Evolutionary conservation across 2,329 filamentous ascomycete genomes (phyloP).

Genomic region (Pyrenochaeta sp.): DNA sequence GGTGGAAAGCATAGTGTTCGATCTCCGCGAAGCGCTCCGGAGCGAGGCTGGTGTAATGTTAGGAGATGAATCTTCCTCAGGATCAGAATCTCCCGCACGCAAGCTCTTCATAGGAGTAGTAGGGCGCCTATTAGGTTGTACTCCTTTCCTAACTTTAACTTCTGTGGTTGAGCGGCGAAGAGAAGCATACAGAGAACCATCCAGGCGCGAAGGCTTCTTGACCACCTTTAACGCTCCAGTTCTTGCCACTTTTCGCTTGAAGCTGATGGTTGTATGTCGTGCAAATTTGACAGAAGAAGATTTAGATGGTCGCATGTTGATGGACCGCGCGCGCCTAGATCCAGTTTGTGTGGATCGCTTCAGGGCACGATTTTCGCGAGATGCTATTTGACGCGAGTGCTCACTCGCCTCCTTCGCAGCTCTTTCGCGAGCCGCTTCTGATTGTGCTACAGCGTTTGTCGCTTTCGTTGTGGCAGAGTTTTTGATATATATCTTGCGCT

Average conservation of each 20-base stretch:
- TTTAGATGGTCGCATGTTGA: slow-evolving; percentile 13
- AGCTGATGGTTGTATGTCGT: slow-evolving; percentile 33
- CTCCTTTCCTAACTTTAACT: slow-evolving; percentile 18
- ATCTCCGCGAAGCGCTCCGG: slow-evolving; percentile 42
- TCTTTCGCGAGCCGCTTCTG: slow-evolving; percentile 30
- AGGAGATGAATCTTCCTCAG: slow-evolving; percentile 34
- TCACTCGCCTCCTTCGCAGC: slow-evolving; percentile 38
- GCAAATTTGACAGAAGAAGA: slow-evolving; percentile 24
- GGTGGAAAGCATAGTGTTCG: too few relatives aligned
- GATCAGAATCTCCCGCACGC: slow-evolving; percentile 13
- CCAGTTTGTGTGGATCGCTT: slow-evolving; percentile 30
- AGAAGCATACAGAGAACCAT: too few relatives aligned
- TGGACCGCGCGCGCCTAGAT: slow-evolving; percentile 19
- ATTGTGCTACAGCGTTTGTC: slow-evolving; percentile 31
- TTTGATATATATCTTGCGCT: slow-evolving; percentile 34
- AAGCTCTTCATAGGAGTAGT: slow-evolving; percentile 24
- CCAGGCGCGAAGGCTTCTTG: slow-evolving; percentile 23
- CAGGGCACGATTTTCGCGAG: slow-evolving; percentile 43
- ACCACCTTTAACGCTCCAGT: slow-evolving; percentile 35
- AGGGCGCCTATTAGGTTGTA: slow-evolving; percentile 20
- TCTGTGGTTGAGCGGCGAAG: slow-evolving; percentile 13
- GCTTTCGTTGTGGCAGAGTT: slow-evolving; percentile 31
- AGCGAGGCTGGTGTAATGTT: slow-evolving; percentile 49
- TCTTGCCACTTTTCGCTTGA: slow-evolving; percentile 29
- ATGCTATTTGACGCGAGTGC: slow-evolving; percentile 39